Base-by-base conservation (phyloP, 2,329 filamentous ascomycete genomes). In the Cordyceps cicadae region DNA sequence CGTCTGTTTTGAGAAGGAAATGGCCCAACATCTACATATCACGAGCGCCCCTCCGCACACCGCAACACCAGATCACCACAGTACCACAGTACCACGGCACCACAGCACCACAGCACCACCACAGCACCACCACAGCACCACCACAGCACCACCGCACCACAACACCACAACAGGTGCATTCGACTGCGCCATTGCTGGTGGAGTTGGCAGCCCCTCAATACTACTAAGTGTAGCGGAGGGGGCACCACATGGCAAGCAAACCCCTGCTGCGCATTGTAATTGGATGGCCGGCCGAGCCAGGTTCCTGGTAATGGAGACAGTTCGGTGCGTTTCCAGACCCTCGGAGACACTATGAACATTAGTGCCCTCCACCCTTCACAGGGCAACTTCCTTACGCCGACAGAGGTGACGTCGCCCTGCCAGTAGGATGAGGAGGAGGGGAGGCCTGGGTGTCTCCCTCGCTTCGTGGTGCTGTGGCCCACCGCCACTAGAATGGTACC, bases 321-420 rank as follows among this genome's bases (percentile, higher is more conserved):
- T 65, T 67, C 58, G 65, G 67, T 66, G 63, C 64, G 63, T 68
- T 71, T 66, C 70, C 70, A 72, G 69, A 70, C 64, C 68, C 66
- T 68, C 70, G 70, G 66, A 72, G 69, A 66, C 66, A 66, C 65
- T 66, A 66, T 50, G 58, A n/a, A 11, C 58, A 41, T 49, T 60
- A 54, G 50, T 54, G 41, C 21, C 43, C 43, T 60, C 58, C 58
- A 60, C 24, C 24, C 24, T 4, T 24, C 24, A 24, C 58, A 24
- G 26, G 51, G 51, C 21, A 49, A 46, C 45, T 43, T 34, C 55
- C 14, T 41, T 48, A 62, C 63, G 62, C 65, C 66, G 60, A 62
- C 62, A 65, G 62, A 65, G 63, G 63, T 61, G 60, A 61, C 63
- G 59, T 63, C 63, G 66, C n/a, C n/a, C n/a, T n/a, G n/a, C n/a